A percentile compares a stretch with the other conserved stretches of the same genome.
phyloP scores from a whole-genome alignment of 345 rosid genomes.

The Murraya koenigii region DNA sequence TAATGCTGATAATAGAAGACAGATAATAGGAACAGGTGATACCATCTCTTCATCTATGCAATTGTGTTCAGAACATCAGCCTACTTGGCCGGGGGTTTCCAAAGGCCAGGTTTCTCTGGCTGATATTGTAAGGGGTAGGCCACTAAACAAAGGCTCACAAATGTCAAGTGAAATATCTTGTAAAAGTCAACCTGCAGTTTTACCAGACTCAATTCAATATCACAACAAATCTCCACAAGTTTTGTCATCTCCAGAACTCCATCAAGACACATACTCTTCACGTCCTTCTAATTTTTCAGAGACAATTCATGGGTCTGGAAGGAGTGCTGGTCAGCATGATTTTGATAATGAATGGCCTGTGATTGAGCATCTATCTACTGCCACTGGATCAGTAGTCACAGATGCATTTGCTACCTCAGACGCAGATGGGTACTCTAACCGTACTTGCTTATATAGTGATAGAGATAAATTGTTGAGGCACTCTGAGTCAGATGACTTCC shows the following conservation, averaged over 20 bases:
- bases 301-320: constrained; percentile 5
- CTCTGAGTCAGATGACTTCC: constrained; percentile 16
- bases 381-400: constrained; percentile 14
- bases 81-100: constrained; percentile 26
- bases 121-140: constrained; percentile 39
- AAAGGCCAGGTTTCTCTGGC: constrained; percentile 39
- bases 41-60: constrained; percentile 23
- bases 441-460: constrained; percentile 4
- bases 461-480: constrained; percentile 12
- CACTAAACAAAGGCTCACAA: constrained; percentile 17
- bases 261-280: constrained; percentile 14
- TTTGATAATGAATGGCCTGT: constrained; percentile 26
- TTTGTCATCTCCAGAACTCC: constrained; percentile 9
- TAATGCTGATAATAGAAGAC: constrained; percentile 31
- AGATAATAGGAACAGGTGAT: constrained; percentile 25
- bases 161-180: constrained; percentile 20
- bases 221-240: constrained; percentile 11
- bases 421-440: constrained; percentile 11
- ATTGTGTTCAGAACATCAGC: constrained; percentile 17
- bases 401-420: constrained; percentile 8
- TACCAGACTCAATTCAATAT: constrained; percentile 9
- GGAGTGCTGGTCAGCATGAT: constrained; percentile 16
- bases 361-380: constrained; percentile 21
- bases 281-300: constrained; percentile 11
- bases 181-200: constrained; percentile 15